Evolutionary conservation across 2,329 filamentous ascomycete genomes (phyloP).

Genomic region (Neurospora crassa): DNA sequence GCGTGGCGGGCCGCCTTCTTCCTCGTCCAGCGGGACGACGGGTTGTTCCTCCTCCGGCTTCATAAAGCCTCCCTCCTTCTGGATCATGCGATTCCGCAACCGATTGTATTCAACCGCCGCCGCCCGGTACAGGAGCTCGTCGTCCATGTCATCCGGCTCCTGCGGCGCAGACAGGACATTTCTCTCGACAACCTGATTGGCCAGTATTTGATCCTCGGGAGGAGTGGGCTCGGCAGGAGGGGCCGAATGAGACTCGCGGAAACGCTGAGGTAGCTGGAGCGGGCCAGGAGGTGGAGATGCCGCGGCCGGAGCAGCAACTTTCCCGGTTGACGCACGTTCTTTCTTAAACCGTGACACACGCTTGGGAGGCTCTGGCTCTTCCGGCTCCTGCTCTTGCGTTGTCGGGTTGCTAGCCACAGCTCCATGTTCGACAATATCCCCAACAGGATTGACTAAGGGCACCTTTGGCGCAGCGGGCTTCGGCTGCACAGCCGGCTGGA

Average conservation of each 20-base stretch:
- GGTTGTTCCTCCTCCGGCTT: constrained; percentile 61
- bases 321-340: constrained; percentile 19
- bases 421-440: constrained; percentile 43
- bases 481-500: constrained; percentile 1
- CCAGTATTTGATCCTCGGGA: constrained; percentile 45
- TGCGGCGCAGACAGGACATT: constrained; percentile 25
- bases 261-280: constrained; percentile 31
- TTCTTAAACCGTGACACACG: constrained; percentile 46
- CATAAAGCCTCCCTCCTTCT: constrained; percentile 73
- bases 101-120: constrained; percentile 76
- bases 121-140: constrained; percentile 63
- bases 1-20: constrained; percentile 51
- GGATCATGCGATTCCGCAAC: constrained; percentile 73
- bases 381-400: constrained; percentile 21
- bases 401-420: constrained; percentile 14
- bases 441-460: constrained; percentile 35
- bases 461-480: constrained; percentile 14
- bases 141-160: constrained; percentile 59
- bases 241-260: constrained; percentile 25
- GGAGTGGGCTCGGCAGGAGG: constrained; percentile 34
- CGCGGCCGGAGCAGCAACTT: constrained; percentile 17
- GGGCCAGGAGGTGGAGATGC: constrained; percentile 30
- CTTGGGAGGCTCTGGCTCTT: constrained; percentile 19
- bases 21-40: constrained; percentile 58
- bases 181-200: constrained; percentile 50